Base-by-base conservation (phyloP, 495 filamentous ascomycete species). In the Talaromyces proteolyticus region DNA sequence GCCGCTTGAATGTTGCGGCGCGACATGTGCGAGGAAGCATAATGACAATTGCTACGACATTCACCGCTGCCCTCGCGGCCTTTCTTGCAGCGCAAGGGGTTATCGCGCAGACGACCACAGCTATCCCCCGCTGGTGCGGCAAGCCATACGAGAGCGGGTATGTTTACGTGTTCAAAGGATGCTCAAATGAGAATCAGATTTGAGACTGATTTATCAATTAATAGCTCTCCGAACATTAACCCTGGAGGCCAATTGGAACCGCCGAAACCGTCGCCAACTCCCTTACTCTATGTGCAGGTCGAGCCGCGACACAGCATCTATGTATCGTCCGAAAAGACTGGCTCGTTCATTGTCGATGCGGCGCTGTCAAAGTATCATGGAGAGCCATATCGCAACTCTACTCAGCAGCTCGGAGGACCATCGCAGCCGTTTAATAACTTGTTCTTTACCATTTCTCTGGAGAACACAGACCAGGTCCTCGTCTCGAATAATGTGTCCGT, bases 271-370 rank as follows among this genome's bases (percentile, higher is more conserved):
- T 64, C 68, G 3, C 54, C 65, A 19, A 58, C 50, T 0, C 68
- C 68, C n/a, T 57, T 77, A n/a, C 58, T 86, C 0, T 60, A 82
- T 57, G 55, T 86, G n/a, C 71, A 72, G 10, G 60, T 85, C 43
- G 66, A 74, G 44, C 78, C 81, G 4, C 73, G 77, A 7, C 67
- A 81, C 49, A 78, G 65, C 38, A 66, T 82, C 24, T 87, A 85
- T 57, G 60, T 81, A 2, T 67, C 61, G 18, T 70, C 55, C 42
- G 82, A 87, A 51, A 51, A 36, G 4, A 50, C 54, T 6, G 81
- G 65, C 5, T 70, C 76, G 10, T 81, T 86, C 44, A 72, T 85
- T 39, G 72, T 86, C 24, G 73, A 77, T 50, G 75, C 82, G 8
- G 58, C 57, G 25, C 53, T 82, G 3, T 82, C 79, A 0, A 61